A percentile compares a stretch with the other conserved stretches of the same genome.
Evolutionary conservation across 2,329 filamentous ascomycete species (phyloP).

Genomic region (Cytospora paraplurivora): DNA sequence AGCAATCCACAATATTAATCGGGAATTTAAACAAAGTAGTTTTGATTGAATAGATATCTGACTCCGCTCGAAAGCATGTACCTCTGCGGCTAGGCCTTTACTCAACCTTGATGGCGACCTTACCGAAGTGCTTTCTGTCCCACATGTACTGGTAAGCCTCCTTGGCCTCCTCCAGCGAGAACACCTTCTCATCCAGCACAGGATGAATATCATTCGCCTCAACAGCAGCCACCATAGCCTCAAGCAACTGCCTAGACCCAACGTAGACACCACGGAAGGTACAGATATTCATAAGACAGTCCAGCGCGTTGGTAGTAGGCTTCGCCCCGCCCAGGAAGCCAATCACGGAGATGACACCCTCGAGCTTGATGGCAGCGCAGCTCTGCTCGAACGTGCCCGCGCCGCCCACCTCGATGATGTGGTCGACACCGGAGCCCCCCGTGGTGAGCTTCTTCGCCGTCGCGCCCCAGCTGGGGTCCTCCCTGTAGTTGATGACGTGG

Average conservation of each 20-base stretch:
- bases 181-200: conserved; percentile 42
- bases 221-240: conserved; percentile 47
- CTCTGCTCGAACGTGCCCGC: conserved; percentile 50
- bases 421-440: conserved; percentile 49
- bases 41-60: neutral
- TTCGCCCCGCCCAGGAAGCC: conserved; percentile 47
- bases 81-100: conserved; percentile 27
- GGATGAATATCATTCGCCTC: conserved; percentile 48
- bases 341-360: conserved; percentile 42
- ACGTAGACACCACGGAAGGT: conserved; percentile 46
- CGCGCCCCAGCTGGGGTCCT: conserved; percentile 55
- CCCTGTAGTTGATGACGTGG: conserved; percentile 59
- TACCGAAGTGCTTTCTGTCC: conserved; percentile 58
- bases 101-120: conserved; percentile 52
- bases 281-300: conserved; percentile 45
- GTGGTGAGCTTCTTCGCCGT: conserved; percentile 53
- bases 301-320: conserved; percentile 54
- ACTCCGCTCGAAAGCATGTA: neutral
- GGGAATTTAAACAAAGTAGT: no score
- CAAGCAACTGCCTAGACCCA: conserved; percentile 43
- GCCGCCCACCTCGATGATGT: conserved; percentile 60
- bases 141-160: conserved; percentile 58
- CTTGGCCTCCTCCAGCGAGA: conserved; percentile 41
- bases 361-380: conserved; percentile 36
- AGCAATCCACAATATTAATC: no score